These are phyloP conservation scores for Tolypocladium album DNA, from an alignment of 2,329 filamentous ascomycete genomes.

Conservation along the genomic window DNA sequence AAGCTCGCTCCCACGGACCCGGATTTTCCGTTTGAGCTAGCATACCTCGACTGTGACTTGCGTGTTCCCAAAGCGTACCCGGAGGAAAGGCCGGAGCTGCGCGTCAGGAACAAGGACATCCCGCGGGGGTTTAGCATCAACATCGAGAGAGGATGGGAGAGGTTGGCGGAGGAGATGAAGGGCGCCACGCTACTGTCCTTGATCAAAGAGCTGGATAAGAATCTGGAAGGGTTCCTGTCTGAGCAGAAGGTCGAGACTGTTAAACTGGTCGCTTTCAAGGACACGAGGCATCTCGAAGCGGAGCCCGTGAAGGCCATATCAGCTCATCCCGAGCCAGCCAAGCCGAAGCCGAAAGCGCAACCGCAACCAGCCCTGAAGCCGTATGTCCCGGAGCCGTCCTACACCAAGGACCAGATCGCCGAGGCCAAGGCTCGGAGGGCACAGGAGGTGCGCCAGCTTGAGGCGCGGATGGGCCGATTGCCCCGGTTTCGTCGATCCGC, in stretches of 20 bases:
- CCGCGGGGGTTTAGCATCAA: slow-evolving; percentile 65
- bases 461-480: slow-evolving; percentile 61
- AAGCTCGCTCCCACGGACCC: slow-evolving; percentile 65
- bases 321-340: slow-evolving; percentile 1
- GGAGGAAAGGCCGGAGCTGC: slow-evolving; percentile 42
- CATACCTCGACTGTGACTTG: slow-evolving; percentile 56
- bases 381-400: slow-evolving; percentile 35
- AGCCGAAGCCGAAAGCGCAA: slow-evolving; percentile 5
- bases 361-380: slow-evolving; percentile 8
- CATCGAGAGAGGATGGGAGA: slow-evolving; percentile 63
- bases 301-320: slow-evolving; percentile 4
- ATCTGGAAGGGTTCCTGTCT: slow-evolving; percentile 59
- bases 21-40: slow-evolving; percentile 72
- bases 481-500: slow-evolving; percentile 56
- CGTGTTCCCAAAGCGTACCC: slow-evolving; percentile 57
- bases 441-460: slow-evolving; percentile 59
- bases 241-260: slow-evolving; percentile 62
- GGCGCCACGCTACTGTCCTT: slow-evolving; percentile 52
- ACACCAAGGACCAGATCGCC: slow-evolving; percentile 47
- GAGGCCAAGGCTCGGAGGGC: slow-evolving; percentile 53
- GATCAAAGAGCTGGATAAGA: slow-evolving; percentile 60
- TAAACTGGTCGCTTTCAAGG: slow-evolving; percentile 53
- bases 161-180: slow-evolving; percentile 44
- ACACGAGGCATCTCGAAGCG: slow-evolving; percentile 36
- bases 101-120: slow-evolving; percentile 58